Evolutionary conservation across 495 filamentous ascomycete species (phyloP).

Genomic region (Tuber melanosporum): DNA sequence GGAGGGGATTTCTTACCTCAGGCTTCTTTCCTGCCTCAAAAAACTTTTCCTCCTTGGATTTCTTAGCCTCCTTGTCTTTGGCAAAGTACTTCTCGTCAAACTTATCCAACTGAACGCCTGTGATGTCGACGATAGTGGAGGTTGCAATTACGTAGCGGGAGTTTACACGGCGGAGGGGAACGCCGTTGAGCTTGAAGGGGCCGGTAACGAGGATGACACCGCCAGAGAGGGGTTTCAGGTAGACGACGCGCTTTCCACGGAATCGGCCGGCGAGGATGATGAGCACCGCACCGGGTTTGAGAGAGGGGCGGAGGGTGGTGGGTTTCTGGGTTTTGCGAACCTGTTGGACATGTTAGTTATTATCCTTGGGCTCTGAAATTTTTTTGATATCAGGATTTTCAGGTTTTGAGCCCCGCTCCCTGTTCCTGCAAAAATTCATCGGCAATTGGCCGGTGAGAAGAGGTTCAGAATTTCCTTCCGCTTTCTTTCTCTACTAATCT

Average conservation of each 20-base stretch:
- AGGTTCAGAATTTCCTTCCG: neutral
- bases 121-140: slow-evolving; percentile 77
- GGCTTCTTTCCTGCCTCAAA: slow-evolving; percentile 97
- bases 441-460: neutral
- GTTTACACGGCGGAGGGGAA: slow-evolving; percentile 96
- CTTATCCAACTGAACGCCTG: slow-evolving; percentile 71
- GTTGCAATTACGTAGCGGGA: slow-evolving; percentile 98
- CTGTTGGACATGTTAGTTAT: slow-evolving; percentile 46
- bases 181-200: slow-evolving; percentile 99
- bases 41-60: slow-evolving; percentile 92
- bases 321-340: slow-evolving; percentile 89
- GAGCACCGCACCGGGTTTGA: slow-evolving; percentile 87
- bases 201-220: slow-evolving; percentile 98
- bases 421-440: slow-evolving; percentile 25
- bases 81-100: slow-evolving; percentile 91
- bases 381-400: slow-evolving; percentile 7
- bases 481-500: neutral
- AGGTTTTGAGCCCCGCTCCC: slow-evolving; percentile 4
- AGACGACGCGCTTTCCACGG: slow-evolving; percentile 98
- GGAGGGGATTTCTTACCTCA: slow-evolving; percentile 60
- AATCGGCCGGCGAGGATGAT: slow-evolving; percentile 99
- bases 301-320: slow-evolving; percentile 73
- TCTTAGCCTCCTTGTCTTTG: slow-evolving; percentile 82
- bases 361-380: slow-evolving; percentile 1
- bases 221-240: slow-evolving; percentile 92